Base-by-base conservation (phyloP, 148 eudicot genomes). In the Selenicereus undatus region DNA sequence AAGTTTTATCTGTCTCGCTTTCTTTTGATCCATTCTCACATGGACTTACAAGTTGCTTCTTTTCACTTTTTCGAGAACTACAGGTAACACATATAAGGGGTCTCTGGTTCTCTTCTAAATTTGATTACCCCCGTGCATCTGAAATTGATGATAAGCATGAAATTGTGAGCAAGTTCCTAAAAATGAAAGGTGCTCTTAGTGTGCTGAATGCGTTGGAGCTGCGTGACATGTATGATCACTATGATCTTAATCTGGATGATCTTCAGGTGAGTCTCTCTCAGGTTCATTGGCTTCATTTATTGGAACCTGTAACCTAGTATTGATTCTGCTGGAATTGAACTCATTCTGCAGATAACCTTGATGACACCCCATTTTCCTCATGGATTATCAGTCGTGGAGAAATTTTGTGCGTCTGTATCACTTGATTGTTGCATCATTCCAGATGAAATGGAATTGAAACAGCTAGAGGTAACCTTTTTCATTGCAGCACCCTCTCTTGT, bases 371-470 rank as follows among this genome's bases (percentile, higher is more conserved):
- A 17, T 83, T 73, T 13, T 80, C 85, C 89, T 78, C 82, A 76
- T 75, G 87, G 86, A 71, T 45, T 87, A 62, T 65, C 92, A 3
- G 82, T 92, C 78, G 39, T 91, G 74, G 97, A 95, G 71, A 92
- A 93, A 79, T 81, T 89, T 75, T 86, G 88, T 68, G 90, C 85
- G 81, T 88, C 96, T 69, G 54, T 84, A 54, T 80, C 81, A 27
- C 79, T 95, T 83, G 88, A 87, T 48, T 83, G 75, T 71, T 93
- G 99, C 82, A 76, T 91, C 85, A 86, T 95, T 77, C 92, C 92
- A 39, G 91, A 92, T 71, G 97, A 95, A 83, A 81, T 86, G 73
- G 74, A 82, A 20, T 78, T 92, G 76, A 88, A 89, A 77, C 88
- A 85, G 77, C 71, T 92, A 71, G 88, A 90, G 93, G 99, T 93